Conservation (phyloP, 1,284 basidiomycete genomes). For the Puccinia hordei region DNA sequence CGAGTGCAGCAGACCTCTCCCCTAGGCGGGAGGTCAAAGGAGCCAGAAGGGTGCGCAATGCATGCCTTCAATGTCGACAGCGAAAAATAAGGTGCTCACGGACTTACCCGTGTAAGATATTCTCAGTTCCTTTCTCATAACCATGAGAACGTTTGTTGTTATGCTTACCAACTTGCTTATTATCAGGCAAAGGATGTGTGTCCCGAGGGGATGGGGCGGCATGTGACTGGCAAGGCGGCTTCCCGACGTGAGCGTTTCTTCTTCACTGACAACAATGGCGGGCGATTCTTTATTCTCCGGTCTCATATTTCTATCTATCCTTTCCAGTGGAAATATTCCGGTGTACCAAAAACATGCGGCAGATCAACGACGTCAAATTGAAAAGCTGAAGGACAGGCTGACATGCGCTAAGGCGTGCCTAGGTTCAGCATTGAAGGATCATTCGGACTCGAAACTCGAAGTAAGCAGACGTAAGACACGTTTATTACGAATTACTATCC, state of each 20-base stretch:
- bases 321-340: slow-evolving; percentile 50
- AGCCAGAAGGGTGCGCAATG: slow-evolving; percentile 48
- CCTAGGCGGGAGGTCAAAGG: slow-evolving; percentile 46
- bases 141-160: slow-evolving; percentile 4
- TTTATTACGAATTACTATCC: not conserved
- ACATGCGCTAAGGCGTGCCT: slow-evolving; percentile 19
- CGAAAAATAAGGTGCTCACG: slow-evolving; percentile 50
- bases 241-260: slow-evolving; percentile 40
- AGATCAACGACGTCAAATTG: slow-evolving; percentile 41
- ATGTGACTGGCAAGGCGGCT: slow-evolving; percentile 51
- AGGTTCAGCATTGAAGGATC: not conserved
- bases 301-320: not conserved
- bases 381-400: slow-evolving; percentile 28
- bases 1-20: slow-evolving; percentile 13
- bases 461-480: not conserved
- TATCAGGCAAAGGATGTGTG: slow-evolving; percentile 47
- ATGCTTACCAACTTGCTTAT: slow-evolving; percentile 7
- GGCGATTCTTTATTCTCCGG: not conserved
- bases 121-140: slow-evolving; percentile 16
- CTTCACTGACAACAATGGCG: not conserved
- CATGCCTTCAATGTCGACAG: slow-evolving; percentile 50
- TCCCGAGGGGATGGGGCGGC: slow-evolving; percentile 47
- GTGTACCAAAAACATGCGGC: slow-evolving; percentile 31
- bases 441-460: slow-evolving; percentile 31
- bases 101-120: slow-evolving; percentile 50